Conservation (phyloP, 305 asterid species). For the Solanum chacoense region DNA sequence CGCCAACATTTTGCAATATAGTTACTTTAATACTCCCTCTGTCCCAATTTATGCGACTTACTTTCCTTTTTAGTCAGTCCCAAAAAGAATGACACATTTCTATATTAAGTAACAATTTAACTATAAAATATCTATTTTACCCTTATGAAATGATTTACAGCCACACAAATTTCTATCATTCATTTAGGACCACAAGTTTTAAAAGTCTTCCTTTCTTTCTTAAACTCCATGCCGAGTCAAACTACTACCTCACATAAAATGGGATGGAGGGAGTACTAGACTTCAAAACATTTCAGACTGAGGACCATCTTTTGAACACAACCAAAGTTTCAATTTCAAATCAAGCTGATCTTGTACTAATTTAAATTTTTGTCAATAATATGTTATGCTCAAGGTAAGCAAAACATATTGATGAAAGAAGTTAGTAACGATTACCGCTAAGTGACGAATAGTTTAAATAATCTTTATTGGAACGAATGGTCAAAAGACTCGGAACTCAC, state of each 20-base stretch:
- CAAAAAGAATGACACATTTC: too few relatives aligned
- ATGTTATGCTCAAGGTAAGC: neutral
- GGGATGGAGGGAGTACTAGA: neutral
- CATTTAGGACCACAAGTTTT: too few relatives aligned
- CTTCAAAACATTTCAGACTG: neutral
- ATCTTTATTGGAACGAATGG: neutral
- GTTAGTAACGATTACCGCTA: neutral
- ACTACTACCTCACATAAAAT: too few relatives aligned
- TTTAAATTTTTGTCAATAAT: neutral
- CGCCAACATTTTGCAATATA: neutral
- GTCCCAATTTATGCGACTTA: too few relatives aligned
- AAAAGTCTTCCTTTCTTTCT: too few relatives aligned
- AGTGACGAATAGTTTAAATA: neutral
- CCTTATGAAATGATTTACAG: too few relatives aligned
- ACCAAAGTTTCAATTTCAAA: neutral
- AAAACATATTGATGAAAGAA: neutral
- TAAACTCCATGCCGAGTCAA: too few relatives aligned
- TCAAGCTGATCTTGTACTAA: neutral
- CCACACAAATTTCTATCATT: too few relatives aligned
- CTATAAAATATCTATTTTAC: too few relatives aligned
- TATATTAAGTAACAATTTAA: too few relatives aligned
- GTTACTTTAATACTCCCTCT: neutral
- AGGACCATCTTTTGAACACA: neutral
- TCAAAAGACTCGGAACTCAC: constrained; percentile 24
- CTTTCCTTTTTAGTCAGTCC: too few relatives aligned